Evolutionary conservation across 2,329 filamentous ascomycete genomes (phyloP).

Genomic region (Macrophomina pseudophaseolina): DNA sequence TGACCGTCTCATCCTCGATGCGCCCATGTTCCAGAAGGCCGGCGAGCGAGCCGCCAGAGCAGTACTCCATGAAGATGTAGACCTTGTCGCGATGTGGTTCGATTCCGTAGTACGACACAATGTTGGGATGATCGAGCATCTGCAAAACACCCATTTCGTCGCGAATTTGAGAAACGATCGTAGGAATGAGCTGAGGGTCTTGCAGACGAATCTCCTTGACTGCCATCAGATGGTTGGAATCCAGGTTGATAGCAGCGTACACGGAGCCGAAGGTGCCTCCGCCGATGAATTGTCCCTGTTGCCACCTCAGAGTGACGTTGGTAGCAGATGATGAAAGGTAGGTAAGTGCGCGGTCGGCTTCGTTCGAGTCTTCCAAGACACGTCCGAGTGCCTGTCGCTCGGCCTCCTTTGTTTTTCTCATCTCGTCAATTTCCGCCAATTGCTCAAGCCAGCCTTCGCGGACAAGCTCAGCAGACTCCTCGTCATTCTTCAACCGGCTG

Average conservation of each 20-base stretch:
- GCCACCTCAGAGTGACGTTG: constrained; percentile 95
- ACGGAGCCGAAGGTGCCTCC: constrained; percentile 97
- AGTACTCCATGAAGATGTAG: constrained; percentile 99
- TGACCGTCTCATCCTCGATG: constrained; percentile 96
- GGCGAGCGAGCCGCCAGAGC: constrained; percentile 90
- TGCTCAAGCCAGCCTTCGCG: constrained; percentile 75
- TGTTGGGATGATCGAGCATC: constrained; percentile 94
- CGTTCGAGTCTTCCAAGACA: constrained; percentile 91
- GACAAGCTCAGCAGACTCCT: constrained; percentile 79
- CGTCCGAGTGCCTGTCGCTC: constrained; percentile 87
- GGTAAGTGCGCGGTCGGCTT: constrained; percentile 92
- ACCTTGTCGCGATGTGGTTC: constrained; percentile 98
- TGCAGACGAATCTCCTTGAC: constrained; percentile 98
- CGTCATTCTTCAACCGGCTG: constrained; percentile 75
- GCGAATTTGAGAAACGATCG: constrained; percentile 89
- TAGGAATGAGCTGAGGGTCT: constrained; percentile 93
- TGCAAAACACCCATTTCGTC: constrained; percentile 98
- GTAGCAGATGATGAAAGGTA: constrained; percentile 93
- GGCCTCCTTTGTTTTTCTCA: constrained; percentile 77
- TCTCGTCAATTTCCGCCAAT: constrained; percentile 76
- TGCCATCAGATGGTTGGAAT: constrained; percentile 95
- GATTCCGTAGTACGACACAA: constrained; percentile 97
- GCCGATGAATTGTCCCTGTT: constrained; percentile 97
- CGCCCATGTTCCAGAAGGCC: constrained; percentile 90
- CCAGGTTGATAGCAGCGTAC: constrained; percentile 95